Conservation (phyloP, 805 yeast genomes). For the Ogataea dorogensis region DNA sequence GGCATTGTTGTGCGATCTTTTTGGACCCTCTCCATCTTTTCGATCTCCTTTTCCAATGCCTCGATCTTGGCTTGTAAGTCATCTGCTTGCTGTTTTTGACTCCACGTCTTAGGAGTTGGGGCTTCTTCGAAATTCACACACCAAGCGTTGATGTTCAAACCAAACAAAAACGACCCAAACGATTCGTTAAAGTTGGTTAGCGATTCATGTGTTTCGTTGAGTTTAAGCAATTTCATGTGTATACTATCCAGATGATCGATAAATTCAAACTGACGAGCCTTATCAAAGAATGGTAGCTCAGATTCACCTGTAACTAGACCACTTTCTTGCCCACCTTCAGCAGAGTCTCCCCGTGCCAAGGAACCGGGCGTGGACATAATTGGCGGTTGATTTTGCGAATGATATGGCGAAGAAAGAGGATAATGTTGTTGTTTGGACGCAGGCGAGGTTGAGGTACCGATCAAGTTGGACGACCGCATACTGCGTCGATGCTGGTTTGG, state of each 20-base stretch:
- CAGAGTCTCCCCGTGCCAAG: conserved; percentile 8
- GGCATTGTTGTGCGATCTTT: conserved; percentile 23
- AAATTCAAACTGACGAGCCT: conserved; percentile 19
- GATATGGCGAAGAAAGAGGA: conserved; percentile 24
- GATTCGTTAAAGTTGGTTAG: conserved; percentile 72
- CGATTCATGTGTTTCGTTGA: conserved; percentile 60
- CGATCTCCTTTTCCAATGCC: conserved; percentile 16
- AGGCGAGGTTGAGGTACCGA: conserved; percentile 18
- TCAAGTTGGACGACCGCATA: conserved; percentile 17
- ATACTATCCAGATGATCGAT: conserved; percentile 31
- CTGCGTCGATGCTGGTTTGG: conserved; percentile 18
- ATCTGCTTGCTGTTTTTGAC: conserved; percentile 19
- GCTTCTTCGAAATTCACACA: conserved; percentile 65
- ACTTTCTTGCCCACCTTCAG: conserved; percentile 3
- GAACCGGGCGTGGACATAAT: conserved; percentile 18
- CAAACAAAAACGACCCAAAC: conserved; percentile 68
- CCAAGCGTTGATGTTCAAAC: conserved; percentile 83
- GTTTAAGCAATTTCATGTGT: conserved; percentile 54
- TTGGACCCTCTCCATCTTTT: conserved; percentile 11
- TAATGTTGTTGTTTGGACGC: conserved; percentile 19
- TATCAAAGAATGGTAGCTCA: conserved; percentile 26
- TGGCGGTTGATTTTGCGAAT: conserved; percentile 16
- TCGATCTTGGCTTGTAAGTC: conserved; percentile 21
- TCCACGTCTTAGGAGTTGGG: conserved; percentile 25
- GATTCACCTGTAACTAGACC: conserved; percentile 8